phyloP scores from a whole-genome alignment of 1,139 yeast species.

The Yamadazyma friedrichii region DNA sequence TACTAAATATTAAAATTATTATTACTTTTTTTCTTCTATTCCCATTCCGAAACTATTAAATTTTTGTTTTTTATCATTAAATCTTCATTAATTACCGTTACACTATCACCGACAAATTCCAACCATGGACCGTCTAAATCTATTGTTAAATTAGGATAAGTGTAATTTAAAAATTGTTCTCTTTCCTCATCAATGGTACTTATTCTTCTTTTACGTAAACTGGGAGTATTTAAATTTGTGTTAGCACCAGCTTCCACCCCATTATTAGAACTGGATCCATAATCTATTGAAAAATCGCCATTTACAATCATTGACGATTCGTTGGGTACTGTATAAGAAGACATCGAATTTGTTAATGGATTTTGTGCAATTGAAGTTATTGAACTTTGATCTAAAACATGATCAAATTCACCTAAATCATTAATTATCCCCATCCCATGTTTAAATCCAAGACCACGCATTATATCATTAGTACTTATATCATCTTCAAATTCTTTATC shows the following conservation, averaged over 20 bases:
- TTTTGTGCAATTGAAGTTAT: neutral
- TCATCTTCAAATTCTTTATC: conserved; percentile 46
- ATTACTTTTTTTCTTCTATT: neutral
- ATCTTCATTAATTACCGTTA: conserved; percentile 36
- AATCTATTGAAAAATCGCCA: conserved; percentile 17
- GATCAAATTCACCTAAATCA: neutral
- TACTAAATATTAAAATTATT: too few species aligned
- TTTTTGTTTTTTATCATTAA: conserved; percentile 27
- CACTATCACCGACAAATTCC: conserved; percentile 54
- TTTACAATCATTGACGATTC: conserved; percentile 21
- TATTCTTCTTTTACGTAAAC: conserved; percentile 23
- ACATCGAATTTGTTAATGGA: neutral
- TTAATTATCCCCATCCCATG: conserved; percentile 2
- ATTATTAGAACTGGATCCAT: conserved; percentile 3
- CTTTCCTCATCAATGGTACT: conserved; percentile 58
- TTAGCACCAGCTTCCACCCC: neutral
- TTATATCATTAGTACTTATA: conserved; percentile 3
- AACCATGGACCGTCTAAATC: conserved; percentile 57
- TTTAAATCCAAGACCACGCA: conserved; percentile 11
- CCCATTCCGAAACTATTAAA: conserved; percentile 46
- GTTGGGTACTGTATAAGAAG: neutral
- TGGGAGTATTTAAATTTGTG: neutral
- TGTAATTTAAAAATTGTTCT: conserved; percentile 49
- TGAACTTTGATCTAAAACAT: conserved; percentile 9
- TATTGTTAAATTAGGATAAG: conserved; percentile 48